phyloP scores from a whole-genome alignment of 1,139 yeast genomes.

The Protomyces gravidus region DNA sequence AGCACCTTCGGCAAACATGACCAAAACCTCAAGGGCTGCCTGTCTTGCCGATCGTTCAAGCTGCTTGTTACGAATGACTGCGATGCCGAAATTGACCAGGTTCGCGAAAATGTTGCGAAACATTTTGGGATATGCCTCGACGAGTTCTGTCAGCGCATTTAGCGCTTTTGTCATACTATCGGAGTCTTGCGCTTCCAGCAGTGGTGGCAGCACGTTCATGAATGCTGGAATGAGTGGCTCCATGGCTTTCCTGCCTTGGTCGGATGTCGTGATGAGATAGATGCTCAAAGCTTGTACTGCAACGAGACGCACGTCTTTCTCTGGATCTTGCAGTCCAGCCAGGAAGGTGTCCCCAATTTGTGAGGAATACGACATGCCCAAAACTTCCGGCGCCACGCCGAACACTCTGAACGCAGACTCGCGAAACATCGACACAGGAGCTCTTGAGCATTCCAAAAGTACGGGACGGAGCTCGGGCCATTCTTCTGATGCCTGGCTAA shows the following conservation, averaged over 20 bases:
- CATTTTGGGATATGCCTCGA: slow-evolving; percentile 90
- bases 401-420: slow-evolving; percentile 90
- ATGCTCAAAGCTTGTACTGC: slow-evolving; percentile 91
- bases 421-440: slow-evolving; percentile 67
- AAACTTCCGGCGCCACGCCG: slow-evolving; percentile 74
- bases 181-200: slow-evolving; percentile 73
- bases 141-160: slow-evolving; percentile 82
- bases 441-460: slow-evolving; percentile 32
- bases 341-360: slow-evolving; percentile 67
- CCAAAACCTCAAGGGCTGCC: slow-evolving; percentile 79
- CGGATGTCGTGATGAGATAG: slow-evolving; percentile 76
- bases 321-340: slow-evolving; percentile 69
- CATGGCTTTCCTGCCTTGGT: slow-evolving; percentile 67
- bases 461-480: slow-evolving; percentile 35
- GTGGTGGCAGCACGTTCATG: slow-evolving; percentile 79
- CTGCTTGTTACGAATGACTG: slow-evolving; percentile 74
- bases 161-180: slow-evolving; percentile 79
- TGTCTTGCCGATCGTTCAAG: slow-evolving; percentile 74
- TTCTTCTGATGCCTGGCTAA: slow-evolving; percentile 47
- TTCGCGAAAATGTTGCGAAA: slow-evolving; percentile 85
- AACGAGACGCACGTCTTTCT: slow-evolving; percentile 82
- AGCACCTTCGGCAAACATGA: slow-evolving; percentile 86
- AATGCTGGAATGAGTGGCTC: slow-evolving; percentile 76
- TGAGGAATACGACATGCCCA: slow-evolving; percentile 55
- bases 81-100: slow-evolving; percentile 75